A percentile compares a stretch with the other conserved stretches of the same genome.
phyloP scores from a whole-genome alignment of 139 green algal species.

The Chlamydomonas schloesseri region DNA sequence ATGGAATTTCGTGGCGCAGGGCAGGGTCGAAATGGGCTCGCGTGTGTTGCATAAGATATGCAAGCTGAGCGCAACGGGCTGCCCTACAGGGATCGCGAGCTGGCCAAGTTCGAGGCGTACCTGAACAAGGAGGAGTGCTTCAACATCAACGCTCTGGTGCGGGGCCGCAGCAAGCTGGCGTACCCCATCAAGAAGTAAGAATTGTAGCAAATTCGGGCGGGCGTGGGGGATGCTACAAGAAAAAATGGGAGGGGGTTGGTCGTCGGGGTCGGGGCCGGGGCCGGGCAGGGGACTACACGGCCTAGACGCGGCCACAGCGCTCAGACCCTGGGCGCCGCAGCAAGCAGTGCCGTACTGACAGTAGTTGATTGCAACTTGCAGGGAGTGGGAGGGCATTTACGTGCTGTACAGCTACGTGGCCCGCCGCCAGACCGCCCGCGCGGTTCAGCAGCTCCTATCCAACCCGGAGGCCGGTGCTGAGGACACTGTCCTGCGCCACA shows the following conservation, averaged over 20 bases:
- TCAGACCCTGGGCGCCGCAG: too few species aligned
- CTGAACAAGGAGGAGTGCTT: constrained; percentile 82
- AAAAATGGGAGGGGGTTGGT: not conserved
- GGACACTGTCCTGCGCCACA: constrained; percentile 84
- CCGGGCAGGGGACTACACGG: too few species aligned
- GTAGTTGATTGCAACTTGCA: too few species aligned
- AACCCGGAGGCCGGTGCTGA: constrained; percentile 82
- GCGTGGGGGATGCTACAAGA: not conserved
- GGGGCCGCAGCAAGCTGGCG: constrained; percentile 75
- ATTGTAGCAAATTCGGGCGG: not conserved
- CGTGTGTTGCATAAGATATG: too few species aligned
- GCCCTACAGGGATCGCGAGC: constrained; percentile 78
- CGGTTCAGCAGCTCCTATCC: constrained; percentile 86
- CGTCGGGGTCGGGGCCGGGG: too few species aligned
- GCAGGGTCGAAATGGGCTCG: too few species aligned
- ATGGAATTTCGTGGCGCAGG: too few species aligned
- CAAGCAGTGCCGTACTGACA: too few species aligned
- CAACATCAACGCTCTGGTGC: constrained; percentile 80
- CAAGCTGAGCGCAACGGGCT: too few species aligned
- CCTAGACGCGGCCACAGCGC: too few species aligned
- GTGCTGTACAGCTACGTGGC: constrained; percentile 89
- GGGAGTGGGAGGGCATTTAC: constrained; percentile 89
- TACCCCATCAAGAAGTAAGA: constrained; percentile 89
- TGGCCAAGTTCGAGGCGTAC: constrained; percentile 94
- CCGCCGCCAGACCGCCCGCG: constrained; percentile 64